phyloP scores from a whole-genome alignment of 164 flowering plant genomes.

The Umbilicus rupestris region DNA sequence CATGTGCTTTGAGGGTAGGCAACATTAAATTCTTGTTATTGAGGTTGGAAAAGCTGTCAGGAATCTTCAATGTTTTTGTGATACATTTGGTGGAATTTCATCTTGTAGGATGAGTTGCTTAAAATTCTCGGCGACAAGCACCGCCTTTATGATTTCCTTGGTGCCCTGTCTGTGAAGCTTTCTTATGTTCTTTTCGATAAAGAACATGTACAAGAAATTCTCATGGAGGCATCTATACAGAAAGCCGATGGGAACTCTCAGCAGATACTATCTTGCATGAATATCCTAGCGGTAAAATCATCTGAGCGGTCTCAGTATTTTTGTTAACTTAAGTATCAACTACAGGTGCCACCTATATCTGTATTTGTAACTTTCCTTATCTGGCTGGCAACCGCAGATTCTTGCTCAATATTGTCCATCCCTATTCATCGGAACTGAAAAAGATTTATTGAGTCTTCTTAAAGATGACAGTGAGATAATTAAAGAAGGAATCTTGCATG shows the following conservation, averaged over 20 bases:
- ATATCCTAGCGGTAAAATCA: conserved; percentile 65
- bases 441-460: conserved; percentile 60
- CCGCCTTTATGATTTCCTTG: conserved; percentile 68
- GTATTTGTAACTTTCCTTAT: neutral
- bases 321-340: neutral
- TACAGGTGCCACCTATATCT: neutral
- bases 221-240: conserved; percentile 40
- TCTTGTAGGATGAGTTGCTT: conserved; percentile 77
- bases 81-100: neutral
- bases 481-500: conserved; percentile 78
- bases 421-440: conserved; percentile 65
- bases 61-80: neutral
- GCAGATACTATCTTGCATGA: conserved; percentile 53
- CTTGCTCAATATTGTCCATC: conserved; percentile 68
- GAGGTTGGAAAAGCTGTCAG: no score
- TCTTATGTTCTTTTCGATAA: conserved; percentile 79
- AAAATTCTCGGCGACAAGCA: conserved; percentile 77
- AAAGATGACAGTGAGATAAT: conserved; percentile 80
- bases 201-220: conserved; percentile 76
- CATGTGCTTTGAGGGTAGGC: conserved; percentile 52
- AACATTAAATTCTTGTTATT: neutral
- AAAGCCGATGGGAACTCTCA: conserved; percentile 48
- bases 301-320: neutral
- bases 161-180: conserved; percentile 65
- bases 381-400: conserved; percentile 36